Conservation (phyloP, 1,284 basidiomycete genomes). For the Tilletia horrida region DNA sequence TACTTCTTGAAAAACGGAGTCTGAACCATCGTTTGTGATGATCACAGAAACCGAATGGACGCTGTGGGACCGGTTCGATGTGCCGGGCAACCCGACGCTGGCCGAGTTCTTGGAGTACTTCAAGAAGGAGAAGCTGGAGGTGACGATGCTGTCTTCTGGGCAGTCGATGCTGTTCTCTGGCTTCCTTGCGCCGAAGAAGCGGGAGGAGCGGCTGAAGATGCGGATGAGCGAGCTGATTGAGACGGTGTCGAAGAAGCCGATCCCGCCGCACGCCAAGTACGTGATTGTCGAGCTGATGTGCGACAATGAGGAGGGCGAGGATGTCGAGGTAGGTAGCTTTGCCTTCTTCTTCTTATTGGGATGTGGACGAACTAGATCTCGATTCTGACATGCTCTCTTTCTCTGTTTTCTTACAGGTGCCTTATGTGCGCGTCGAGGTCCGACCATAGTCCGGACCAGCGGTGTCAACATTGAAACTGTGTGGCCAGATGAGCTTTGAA, state of each 20-base stretch:
- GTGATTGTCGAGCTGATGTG: conserved; percentile 92
- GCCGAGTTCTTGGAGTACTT: conserved; percentile 83
- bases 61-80: conserved; percentile 72
- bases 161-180: conserved; percentile 94
- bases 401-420: conserved; percentile 13
- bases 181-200: conserved; percentile 49
- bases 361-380: not conserved
- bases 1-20: too few species aligned
- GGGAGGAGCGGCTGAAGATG: conserved; percentile 51
- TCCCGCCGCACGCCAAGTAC: conserved; percentile 61
- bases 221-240: conserved; percentile 85
- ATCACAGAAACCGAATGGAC: conserved; percentile 3
- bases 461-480: too few species aligned
- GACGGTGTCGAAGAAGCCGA: conserved; percentile 57
- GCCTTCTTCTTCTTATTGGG: not conserved
- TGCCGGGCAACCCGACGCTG: conserved; percentile 83
- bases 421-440: conserved; percentile 44
- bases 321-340: conserved; percentile 57
- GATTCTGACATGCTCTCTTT: not conserved
- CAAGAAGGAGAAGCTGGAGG: conserved; percentile 74
- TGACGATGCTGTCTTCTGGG: conserved; percentile 93
- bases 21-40: too few species aligned
- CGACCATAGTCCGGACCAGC: not conserved
- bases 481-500: too few species aligned
- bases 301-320: conserved; percentile 79